phyloP scores from a whole-genome alignment of 192 early-diverging fungal species.

The Coemansia sp. region DNA sequence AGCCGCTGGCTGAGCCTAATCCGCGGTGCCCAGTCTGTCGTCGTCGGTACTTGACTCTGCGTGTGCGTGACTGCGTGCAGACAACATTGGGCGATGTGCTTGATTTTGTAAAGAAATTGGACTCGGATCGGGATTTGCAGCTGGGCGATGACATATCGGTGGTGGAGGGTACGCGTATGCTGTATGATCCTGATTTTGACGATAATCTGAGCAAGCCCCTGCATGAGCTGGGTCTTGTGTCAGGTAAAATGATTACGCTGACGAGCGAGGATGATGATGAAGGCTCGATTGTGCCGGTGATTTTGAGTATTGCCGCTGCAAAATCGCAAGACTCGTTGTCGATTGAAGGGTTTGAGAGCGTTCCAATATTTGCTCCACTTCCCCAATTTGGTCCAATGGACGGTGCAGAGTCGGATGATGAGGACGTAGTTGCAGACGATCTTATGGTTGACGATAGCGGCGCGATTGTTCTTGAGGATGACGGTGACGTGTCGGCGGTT shows the following conservation, averaged over 20 bases:
- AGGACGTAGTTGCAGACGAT: neutral
- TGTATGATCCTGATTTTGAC: constrained; percentile 90
- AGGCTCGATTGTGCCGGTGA: constrained; percentile 20
- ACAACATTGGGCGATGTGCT: constrained; percentile 73
- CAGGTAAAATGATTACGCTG: constrained; percentile 34
- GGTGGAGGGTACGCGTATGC: constrained; percentile 68
- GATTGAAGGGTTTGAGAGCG: constrained; percentile 34
- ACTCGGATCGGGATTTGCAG: constrained; percentile 49
- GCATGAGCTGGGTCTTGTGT: constrained; percentile 58
- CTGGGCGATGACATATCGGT: constrained; percentile 73
- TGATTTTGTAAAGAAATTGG: constrained; percentile 44
- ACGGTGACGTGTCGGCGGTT: neutral
- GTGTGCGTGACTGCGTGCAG: constrained; percentile 59
- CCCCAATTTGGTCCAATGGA: neutral
- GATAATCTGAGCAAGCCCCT: constrained; percentile 69
- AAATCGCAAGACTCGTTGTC: neutral
- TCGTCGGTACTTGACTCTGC: constrained; percentile 56
- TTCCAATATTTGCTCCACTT: constrained; percentile 37
- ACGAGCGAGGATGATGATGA: constrained; percentile 31
- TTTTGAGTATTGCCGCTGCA: constrained; percentile 26
- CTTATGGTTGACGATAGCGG: neutral
- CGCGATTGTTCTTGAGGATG: constrained; percentile 10
- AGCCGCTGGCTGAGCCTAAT: constrained; percentile 67
- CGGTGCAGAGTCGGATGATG: neutral
- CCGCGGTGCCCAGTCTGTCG: constrained; percentile 77